A percentile compares a stretch with the other conserved stretches of the same genome.
phyloP scores from a whole-genome alignment of 2,329 filamentous ascomycete genomes.

The Aspergillus terreus region DNA sequence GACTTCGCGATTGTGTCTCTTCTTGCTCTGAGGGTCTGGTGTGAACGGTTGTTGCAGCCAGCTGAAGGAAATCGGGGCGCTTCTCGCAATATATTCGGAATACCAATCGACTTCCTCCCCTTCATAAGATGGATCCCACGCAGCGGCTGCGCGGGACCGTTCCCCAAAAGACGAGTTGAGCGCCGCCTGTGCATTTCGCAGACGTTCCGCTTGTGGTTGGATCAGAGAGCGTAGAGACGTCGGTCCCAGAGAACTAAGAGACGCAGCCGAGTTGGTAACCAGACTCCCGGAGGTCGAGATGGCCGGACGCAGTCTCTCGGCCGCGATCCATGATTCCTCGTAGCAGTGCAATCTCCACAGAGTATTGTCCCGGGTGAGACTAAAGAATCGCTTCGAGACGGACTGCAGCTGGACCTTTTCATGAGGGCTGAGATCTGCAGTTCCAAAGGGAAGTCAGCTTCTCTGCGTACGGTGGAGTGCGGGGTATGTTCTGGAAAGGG shows the following conservation, averaged over 20 bases:
- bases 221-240: conserved; percentile 32
- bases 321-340: conserved; percentile 64
- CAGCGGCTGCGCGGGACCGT: conserved; percentile 47
- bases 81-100: conserved; percentile 78
- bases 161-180: conserved; percentile 21
- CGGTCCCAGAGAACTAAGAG: conserved; percentile 30
- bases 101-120: conserved; percentile 77
- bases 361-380: conserved; percentile 67
- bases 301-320: conserved; percentile 30
- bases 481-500: conserved; percentile 8
- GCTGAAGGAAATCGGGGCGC: conserved; percentile 67
- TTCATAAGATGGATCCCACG: conserved; percentile 78
- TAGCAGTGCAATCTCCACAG: conserved; percentile 77
- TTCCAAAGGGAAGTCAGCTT: conserved; percentile 18
- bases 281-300: conserved; percentile 44
- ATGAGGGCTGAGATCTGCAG: conserved; percentile 58
- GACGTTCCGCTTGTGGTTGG: conserved; percentile 20
- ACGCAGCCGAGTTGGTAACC: conserved; percentile 37
- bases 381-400: conserved; percentile 63
- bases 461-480: conserved; percentile 9
- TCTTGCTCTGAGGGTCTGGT: conserved; percentile 33
- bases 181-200: conserved; percentile 1
- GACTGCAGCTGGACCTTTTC: conserved; percentile 67
- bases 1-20: conserved; percentile 55
- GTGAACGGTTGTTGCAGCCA: conserved; percentile 67